Conservation (phyloP, 768 basidiomycete species). For the Suillus ampliporus region DNA sequence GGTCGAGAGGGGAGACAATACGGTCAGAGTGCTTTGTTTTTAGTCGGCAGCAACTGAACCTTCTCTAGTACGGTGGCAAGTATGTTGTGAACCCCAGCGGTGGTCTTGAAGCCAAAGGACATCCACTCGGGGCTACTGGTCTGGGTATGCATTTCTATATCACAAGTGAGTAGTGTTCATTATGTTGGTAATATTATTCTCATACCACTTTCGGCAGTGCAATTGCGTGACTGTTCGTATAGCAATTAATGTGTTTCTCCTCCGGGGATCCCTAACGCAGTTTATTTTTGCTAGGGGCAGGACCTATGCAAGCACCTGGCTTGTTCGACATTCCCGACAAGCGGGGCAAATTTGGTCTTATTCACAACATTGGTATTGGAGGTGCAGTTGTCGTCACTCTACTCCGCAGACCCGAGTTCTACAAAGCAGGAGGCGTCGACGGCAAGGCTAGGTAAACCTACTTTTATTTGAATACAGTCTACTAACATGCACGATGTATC, state of each 20-base stretch:
- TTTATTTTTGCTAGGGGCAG: slow-evolving; percentile 60
- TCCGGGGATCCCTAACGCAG: not conserved
- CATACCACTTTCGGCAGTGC: slow-evolving; percentile 52
- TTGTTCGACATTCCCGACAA: slow-evolving; percentile 65
- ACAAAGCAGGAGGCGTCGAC: slow-evolving; percentile 64
- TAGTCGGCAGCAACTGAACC: not conserved
- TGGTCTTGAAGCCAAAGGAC: slow-evolving; percentile 88
- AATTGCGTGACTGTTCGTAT: slow-evolving; percentile 66
- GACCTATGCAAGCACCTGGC: slow-evolving; percentile 81
- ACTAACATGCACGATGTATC: not conserved
- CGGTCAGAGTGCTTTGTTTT: slow-evolving; percentile 48
- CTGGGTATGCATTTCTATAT: slow-evolving; percentile 90
- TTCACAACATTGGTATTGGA: slow-evolving; percentile 85
- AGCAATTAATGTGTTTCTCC: slow-evolving; percentile 16
- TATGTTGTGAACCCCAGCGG: slow-evolving; percentile 87
- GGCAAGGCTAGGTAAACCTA: slow-evolving; percentile 61
- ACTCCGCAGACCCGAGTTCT: slow-evolving; percentile 81
- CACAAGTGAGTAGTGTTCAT: slow-evolving; percentile 54
- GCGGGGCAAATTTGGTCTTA: slow-evolving; percentile 79
- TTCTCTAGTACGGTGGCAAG: slow-evolving; percentile 75
- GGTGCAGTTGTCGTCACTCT: slow-evolving; percentile 81
- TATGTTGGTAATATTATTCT: slow-evolving; percentile 3
- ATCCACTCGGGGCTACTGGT: slow-evolving; percentile 84
- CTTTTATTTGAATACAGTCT: not conserved
- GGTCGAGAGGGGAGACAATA: slow-evolving; percentile 79